These are phyloP conservation scores for Pyrenochaeta sp. DNA, from an alignment of 2,329 filamentous ascomycete genomes.

Conservation along the genomic window DNA sequence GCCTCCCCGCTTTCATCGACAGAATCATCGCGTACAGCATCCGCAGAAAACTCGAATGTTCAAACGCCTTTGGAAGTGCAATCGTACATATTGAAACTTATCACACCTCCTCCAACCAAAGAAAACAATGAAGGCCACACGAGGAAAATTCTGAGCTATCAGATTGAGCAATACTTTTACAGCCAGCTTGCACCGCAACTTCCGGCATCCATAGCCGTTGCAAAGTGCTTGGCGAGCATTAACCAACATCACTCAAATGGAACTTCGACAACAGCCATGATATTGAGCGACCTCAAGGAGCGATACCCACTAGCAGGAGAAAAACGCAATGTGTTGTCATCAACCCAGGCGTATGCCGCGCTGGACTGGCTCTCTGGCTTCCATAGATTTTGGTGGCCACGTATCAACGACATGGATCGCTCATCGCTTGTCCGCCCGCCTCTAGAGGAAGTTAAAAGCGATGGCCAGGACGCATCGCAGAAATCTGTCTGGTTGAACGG, in stretches of 20 bases:
- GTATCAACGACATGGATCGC: slow-evolving; percentile 31
- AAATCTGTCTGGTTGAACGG: slow-evolving; percentile 67
- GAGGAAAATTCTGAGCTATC: slow-evolving; percentile 71
- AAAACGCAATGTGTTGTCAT: slow-evolving; percentile 58
- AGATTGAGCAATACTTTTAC: slow-evolving; percentile 73
- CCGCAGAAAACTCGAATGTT: slow-evolving; percentile 12
- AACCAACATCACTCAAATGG: slow-evolving; percentile 47
- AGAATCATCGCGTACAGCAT: slow-evolving; percentile 20
- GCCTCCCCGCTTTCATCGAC: slow-evolving; percentile 9
- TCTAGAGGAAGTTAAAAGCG: slow-evolving; percentile 58
- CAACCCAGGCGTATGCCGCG: slow-evolving; percentile 60
- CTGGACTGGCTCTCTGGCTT: slow-evolving; percentile 70
- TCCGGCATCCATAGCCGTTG: slow-evolving; percentile 54
- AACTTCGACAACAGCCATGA: slow-evolving; percentile 58
- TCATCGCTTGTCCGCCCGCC: slow-evolving; percentile 61
- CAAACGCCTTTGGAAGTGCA: slow-evolving; percentile 25
- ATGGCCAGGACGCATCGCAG: slow-evolving; percentile 27
- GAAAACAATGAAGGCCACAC: slow-evolving; percentile 65
- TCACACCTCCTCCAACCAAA: slow-evolving; percentile 59
- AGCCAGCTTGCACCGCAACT: slow-evolving; percentile 61
- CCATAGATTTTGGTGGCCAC: slow-evolving; percentile 62
- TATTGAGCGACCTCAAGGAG: slow-evolving; percentile 64
- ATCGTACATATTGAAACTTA: slow-evolving; percentile 66
- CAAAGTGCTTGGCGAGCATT: slow-evolving; percentile 58
- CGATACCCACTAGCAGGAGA: slow-evolving; percentile 65